These are phyloP conservation scores for Cornus florida DNA, from an alignment of 148 eudicot species.

Conservation along the genomic window DNA sequence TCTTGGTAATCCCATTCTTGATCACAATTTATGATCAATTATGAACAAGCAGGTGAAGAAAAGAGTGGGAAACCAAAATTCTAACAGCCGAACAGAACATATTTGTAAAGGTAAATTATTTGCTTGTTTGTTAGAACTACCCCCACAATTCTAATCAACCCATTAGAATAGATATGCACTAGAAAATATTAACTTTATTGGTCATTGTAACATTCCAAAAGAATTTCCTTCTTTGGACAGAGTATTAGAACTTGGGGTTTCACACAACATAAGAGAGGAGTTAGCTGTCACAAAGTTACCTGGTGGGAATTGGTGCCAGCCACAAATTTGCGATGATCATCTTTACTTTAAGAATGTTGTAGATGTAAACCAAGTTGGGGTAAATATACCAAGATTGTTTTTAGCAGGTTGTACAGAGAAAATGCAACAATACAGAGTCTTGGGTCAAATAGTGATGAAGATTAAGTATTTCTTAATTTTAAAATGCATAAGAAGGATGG, in stretches of 20 bases:
- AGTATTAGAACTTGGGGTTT: background rate
- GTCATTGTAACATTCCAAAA: too few species aligned
- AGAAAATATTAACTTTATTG: background rate
- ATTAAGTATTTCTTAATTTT: background rate
- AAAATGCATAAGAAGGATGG: background rate
- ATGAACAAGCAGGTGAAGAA: too few species aligned
- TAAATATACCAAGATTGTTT: conserved; percentile 87
- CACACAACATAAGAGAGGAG: background rate
- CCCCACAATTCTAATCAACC: background rate
- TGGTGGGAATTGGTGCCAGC: too few species aligned
- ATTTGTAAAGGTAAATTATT: background rate
- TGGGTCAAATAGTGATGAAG: background rate
- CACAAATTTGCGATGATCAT: conserved; percentile 91
- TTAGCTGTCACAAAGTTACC: background rate
- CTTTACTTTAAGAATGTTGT: conserved; percentile 75
- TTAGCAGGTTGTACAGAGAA: conserved; percentile 64
- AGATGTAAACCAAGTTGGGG: conserved; percentile 86
- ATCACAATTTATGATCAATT: too few species aligned
- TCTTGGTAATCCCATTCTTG: too few species aligned
- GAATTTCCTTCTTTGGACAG: conserved; percentile 2
- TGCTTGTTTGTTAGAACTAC: too few species aligned
- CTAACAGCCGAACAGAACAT: background rate
- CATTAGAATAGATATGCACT: background rate
- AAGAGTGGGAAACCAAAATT: too few species aligned
- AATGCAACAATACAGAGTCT: background rate